phyloP scores from a whole-genome alignment of 2,329 filamentous ascomycete genomes.

The Pleomassaria siparia region DNA sequence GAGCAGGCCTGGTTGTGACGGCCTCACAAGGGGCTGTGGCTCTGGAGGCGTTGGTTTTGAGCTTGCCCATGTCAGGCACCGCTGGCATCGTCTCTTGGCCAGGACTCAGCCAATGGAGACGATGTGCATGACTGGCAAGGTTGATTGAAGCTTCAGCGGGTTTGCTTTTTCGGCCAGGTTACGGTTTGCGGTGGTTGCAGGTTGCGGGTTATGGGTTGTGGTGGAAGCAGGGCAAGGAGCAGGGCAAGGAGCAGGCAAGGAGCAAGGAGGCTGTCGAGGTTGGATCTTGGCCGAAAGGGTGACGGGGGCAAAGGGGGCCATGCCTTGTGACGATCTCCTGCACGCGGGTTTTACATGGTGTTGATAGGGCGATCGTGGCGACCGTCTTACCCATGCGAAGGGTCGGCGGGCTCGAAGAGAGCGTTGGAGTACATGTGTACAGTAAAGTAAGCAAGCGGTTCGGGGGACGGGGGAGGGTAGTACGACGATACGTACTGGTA shows the following conservation, averaged over 20 bases:
- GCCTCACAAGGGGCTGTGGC: conserved; percentile 40
- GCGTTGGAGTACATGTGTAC: no score
- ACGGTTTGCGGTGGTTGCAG: no score
- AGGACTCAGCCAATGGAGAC: conserved; percentile 30
- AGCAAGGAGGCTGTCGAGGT: conserved; percentile 24
- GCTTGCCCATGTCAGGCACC: conserved; percentile 39
- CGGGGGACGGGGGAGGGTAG: no score
- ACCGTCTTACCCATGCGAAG: conserved; percentile 33
- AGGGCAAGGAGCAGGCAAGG: conserved; percentile 20
- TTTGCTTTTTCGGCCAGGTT: conserved; percentile 34
- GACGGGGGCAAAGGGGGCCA: conserved; percentile 28
- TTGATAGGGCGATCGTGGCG: conserved; percentile 36
- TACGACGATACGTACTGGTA: no score
- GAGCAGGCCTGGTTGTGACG: conserved; percentile 29
- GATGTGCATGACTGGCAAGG: conserved; percentile 14
- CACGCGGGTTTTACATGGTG: conserved; percentile 27
- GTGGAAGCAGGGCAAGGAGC: not conserved
- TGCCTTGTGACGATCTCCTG: conserved; percentile 42
- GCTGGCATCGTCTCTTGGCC: conserved; percentile 29
- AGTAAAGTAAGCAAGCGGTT: conserved; percentile 21
- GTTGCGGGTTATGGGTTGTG: no score
- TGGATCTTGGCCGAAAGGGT: conserved; percentile 36
- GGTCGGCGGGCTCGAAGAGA: conserved; percentile 34
- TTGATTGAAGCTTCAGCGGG: conserved; percentile 27
- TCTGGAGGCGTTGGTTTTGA: conserved; percentile 28